Evolutionary conservation across 345 rosid genomes (phyloP).

Genomic region (Ceriops zippeliana): DNA sequence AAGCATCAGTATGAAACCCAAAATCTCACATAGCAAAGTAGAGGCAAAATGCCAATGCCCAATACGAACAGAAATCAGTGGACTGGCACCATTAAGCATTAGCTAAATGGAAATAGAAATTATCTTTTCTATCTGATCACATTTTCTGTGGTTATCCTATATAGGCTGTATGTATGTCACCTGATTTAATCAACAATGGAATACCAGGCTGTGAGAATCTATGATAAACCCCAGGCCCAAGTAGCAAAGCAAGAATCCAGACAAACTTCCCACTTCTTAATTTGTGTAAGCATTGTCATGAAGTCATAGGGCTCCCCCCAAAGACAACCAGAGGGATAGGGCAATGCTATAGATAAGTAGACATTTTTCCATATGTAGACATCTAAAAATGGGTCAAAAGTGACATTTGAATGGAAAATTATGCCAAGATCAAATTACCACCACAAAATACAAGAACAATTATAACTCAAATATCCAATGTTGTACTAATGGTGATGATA

Average conservation of each 20-base stretch:
- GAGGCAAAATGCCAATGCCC: slow-evolving; percentile 12
- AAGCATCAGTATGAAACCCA: slow-evolving; percentile 16
- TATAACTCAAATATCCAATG: no score
- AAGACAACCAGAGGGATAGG: not conserved
- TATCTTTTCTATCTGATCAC: not conserved
- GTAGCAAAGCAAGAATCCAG: slow-evolving; percentile 5
- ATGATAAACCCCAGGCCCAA: slow-evolving; percentile 1
- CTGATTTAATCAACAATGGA: not conserved
- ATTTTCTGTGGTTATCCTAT: no score
- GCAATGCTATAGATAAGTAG: not conserved
- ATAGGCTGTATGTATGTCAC: not conserved
- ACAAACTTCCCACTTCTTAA: not conserved
- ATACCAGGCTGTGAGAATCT: not conserved
- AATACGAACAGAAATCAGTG: not conserved
- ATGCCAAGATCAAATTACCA: not conserved
- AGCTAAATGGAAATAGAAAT: not conserved
- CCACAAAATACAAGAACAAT: no score
- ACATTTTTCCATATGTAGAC: not conserved
- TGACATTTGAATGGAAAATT: not conserved
- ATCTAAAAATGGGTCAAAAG: not conserved
- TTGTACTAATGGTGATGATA: no score
- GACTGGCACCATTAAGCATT: not conserved
- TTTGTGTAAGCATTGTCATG: not conserved
- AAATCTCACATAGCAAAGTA: not conserved
- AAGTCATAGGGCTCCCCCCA: not conserved